These are phyloP conservation scores for Flaveria ramosissima DNA, from an alignment of 129 eudicot genomes.

Conservation along the genomic window DNA sequence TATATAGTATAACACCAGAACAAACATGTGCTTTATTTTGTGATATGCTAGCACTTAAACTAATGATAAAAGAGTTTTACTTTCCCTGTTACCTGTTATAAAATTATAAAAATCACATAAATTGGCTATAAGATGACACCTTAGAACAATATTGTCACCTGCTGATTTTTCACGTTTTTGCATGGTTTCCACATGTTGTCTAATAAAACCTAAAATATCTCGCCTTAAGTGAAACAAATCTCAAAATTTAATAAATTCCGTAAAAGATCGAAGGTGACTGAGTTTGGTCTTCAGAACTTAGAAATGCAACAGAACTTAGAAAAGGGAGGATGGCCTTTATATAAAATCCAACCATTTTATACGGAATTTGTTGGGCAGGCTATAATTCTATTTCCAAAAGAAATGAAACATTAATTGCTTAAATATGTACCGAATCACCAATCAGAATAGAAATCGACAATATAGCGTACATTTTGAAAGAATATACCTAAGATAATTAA, in stretches of 20 bases:
- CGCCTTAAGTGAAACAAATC: no score
- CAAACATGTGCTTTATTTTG: background rate
- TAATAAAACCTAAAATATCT: no score
- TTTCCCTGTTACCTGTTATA: background rate
- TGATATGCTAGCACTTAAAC: constrained; percentile 2
- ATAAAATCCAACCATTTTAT: background rate
- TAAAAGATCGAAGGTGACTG: no score
- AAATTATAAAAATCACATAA: background rate
- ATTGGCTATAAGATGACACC: background rate
- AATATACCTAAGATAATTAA: background rate
- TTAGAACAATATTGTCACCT: background rate
- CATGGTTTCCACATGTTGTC: background rate
- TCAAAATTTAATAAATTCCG: no score
- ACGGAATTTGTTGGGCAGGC: background rate
- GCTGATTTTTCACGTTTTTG: background rate
- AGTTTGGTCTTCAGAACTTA: no score
- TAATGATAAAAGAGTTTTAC: background rate
- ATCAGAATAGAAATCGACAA: background rate
- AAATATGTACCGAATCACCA: background rate
- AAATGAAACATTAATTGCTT: background rate
- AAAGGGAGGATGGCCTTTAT: no score
- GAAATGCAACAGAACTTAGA: background rate
- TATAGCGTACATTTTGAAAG: background rate
- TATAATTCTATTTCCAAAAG: background rate
- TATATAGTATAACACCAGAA: background rate